A percentile compares a stretch with the other conserved stretches of the same genome.
These are phyloP conservation scores for Debaryomyces sp. DNA, from an alignment of 1,139 yeast species.

Conservation along the genomic window DNA sequence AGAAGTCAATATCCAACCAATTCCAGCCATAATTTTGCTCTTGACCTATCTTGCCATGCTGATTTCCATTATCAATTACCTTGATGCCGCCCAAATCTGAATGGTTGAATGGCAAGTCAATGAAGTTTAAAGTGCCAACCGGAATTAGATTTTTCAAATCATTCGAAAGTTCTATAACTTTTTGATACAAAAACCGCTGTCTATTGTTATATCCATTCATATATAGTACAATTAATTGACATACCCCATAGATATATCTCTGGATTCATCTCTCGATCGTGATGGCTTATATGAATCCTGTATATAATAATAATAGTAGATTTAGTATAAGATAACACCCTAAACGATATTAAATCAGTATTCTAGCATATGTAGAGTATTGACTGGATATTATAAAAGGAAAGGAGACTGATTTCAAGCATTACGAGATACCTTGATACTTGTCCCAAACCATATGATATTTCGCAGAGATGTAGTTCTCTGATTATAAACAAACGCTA, in stretches of 20 bases:
- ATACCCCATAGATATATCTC: neutral
- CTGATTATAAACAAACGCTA: too few relatives aligned
- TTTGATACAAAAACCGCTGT: constrained; percentile 8
- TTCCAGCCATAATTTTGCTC: constrained; percentile 45
- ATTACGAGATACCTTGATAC: too few relatives aligned
- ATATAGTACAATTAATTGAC: neutral
- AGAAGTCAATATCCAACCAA: constrained; percentile 50
- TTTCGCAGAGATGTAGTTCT: too few relatives aligned
- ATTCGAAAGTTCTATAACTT: constrained; percentile 37
- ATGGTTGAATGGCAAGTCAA: constrained; percentile 36
- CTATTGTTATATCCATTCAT: neutral
- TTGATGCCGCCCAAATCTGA: constrained; percentile 24
- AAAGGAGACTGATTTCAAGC: too few relatives aligned
- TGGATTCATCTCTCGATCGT: neutral
- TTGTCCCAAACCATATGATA: too few relatives aligned
- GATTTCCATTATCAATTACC: constrained; percentile 9
- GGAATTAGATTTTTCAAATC: constrained; percentile 42
- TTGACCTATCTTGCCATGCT: constrained; percentile 14
- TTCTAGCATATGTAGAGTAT: too few relatives aligned
- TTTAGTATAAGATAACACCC: neutral
- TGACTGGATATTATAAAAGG: too few relatives aligned
- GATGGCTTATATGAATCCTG: neutral
- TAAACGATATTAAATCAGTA: too few relatives aligned
- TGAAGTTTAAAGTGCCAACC: constrained; percentile 50
- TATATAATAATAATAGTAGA: neutral